Evolutionary conservation across 1,284 basidiomycete species (phyloP).

Genomic region (Ceratobasidium sp.): DNA sequence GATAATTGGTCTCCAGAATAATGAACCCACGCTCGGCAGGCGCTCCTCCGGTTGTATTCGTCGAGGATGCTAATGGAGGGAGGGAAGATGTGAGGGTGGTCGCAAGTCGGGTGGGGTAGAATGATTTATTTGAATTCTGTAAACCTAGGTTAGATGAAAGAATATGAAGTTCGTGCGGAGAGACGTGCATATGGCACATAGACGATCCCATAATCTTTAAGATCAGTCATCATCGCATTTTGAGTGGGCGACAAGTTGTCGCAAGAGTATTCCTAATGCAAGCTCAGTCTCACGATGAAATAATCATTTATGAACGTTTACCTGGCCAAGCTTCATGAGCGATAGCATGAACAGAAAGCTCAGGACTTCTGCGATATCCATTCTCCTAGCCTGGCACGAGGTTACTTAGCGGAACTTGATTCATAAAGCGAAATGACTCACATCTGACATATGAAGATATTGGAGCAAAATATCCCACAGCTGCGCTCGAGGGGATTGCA

Average conservation of each 20-base stretch:
- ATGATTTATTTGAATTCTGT: slow-evolving; percentile 64
- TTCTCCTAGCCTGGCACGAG: slow-evolving; percentile 73
- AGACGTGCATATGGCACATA: slow-evolving; percentile 76
- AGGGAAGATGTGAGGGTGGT: slow-evolving; percentile 89
- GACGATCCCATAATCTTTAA: slow-evolving; percentile 94
- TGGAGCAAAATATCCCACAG: slow-evolving; percentile 97
- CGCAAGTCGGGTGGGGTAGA: slow-evolving; percentile 96
- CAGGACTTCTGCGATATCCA: slow-evolving; percentile 94
- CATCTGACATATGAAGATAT: slow-evolving; percentile 86
- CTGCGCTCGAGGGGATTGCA: slow-evolving; percentile 96
- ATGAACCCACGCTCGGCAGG: slow-evolving; percentile 87
- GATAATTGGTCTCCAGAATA: slow-evolving; percentile 98
- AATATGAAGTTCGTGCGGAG: neutral
- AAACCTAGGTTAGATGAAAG: neutral
- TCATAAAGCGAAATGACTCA: slow-evolving; percentile 56
- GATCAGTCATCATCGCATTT: slow-evolving; percentile 88
- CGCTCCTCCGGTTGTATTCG: slow-evolving; percentile 59
- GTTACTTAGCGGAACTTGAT: slow-evolving; percentile 13
- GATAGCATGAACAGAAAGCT: slow-evolving; percentile 97
- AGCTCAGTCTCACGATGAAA: neutral
- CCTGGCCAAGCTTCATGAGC: slow-evolving; percentile 90
- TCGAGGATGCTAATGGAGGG: slow-evolving; percentile 71
- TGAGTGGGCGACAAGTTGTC: slow-evolving; percentile 85
- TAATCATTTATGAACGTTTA: slow-evolving; percentile 57
- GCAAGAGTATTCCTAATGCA: slow-evolving; percentile 85